These are phyloP conservation scores for Cylindrotheca closterium DNA, from an alignment of 108 stramenopile genomes.

Conservation along the genomic window DNA sequence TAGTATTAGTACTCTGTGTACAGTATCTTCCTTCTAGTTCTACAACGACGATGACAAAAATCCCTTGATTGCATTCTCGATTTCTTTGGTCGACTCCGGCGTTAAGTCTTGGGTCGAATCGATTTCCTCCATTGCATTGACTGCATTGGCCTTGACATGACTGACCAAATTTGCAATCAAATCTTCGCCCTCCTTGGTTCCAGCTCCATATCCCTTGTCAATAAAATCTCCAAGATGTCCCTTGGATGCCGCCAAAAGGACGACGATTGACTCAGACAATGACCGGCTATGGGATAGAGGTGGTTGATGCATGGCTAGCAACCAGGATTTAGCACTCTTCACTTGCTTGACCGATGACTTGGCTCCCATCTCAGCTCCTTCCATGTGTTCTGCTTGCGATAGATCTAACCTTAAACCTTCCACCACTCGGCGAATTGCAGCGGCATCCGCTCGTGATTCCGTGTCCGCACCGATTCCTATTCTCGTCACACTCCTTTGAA, in stretches of 20 bases:
- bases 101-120: conserved; percentile 66
- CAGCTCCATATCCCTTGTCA: conserved; percentile 52
- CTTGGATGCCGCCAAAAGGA: conserved; percentile 70
- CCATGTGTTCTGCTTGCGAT: conserved; percentile 73
- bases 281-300: conserved; percentile 38
- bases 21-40: too few species aligned
- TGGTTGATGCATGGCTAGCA: conserved; percentile 85
- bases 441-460: conserved; percentile 81
- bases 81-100: conserved; percentile 26
- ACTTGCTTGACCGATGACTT: conserved; percentile 57
- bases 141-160: conserved; percentile 44
- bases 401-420: conserved; percentile 81
- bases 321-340: conserved; percentile 53
- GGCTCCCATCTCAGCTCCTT: conserved; percentile 39
- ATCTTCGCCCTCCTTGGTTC: conserved; percentile 50
- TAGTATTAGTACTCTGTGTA: too few species aligned
- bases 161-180: conserved; percentile 51
- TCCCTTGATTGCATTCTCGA: conserved; percentile 55
- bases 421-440: conserved; percentile 75
- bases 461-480: conserved; percentile 90
- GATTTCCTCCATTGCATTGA: conserved; percentile 52
- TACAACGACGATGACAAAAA: too few species aligned
- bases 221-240: conserved; percentile 66
- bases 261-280: conserved; percentile 68
- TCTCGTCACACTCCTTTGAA: conserved; percentile 79